Evolutionary conservation across 163 green algal species (phyloP).

Genomic region (Botryococcus braunii): DNA sequence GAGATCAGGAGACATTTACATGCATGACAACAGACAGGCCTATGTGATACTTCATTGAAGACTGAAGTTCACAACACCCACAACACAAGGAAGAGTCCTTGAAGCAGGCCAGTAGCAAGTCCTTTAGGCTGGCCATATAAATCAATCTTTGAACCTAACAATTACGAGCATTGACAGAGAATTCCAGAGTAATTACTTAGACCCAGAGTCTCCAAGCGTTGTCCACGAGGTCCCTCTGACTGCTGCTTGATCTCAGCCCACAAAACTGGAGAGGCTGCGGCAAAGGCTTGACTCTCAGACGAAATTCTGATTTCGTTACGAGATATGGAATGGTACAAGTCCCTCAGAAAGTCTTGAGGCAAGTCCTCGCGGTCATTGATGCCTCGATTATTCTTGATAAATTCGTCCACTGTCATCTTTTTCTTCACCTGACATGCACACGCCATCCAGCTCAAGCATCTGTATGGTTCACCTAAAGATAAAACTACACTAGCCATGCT

Average conservation of each 20-base stretch:
- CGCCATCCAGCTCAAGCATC: too few relatives aligned
- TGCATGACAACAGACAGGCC: too few relatives aligned
- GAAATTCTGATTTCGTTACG: slow-evolving; percentile 71
- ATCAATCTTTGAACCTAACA: too few relatives aligned
- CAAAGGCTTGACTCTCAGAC: slow-evolving; percentile 11
- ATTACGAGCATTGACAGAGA: too few relatives aligned
- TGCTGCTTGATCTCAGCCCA: slow-evolving; percentile 40
- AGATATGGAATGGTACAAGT: slow-evolving; percentile 79
- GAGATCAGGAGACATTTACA: too few relatives aligned
- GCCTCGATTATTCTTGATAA: slow-evolving; percentile 78
- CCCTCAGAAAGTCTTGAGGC: slow-evolving; percentile 55
- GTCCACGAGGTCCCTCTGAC: slow-evolving; percentile 30
- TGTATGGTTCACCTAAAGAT: neutral
- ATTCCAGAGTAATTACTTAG: too few relatives aligned
- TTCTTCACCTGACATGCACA: slow-evolving; percentile 60
- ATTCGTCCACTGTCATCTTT: slow-evolving; percentile 85
- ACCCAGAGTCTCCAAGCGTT: too few relatives aligned
- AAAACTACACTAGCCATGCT: neutral
- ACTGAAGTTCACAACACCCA: too few relatives aligned
- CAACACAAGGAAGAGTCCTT: too few relatives aligned
- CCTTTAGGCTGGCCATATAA: too few relatives aligned
- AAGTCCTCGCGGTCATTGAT: slow-evolving; percentile 85
- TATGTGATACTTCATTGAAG: too few relatives aligned
- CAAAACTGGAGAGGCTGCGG: slow-evolving; percentile 31
- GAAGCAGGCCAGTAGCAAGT: too few relatives aligned